Evolutionary conservation across 2,329 filamentous ascomycete species (phyloP).

Genomic region (Pseudopyricularia cyperi): DNA sequence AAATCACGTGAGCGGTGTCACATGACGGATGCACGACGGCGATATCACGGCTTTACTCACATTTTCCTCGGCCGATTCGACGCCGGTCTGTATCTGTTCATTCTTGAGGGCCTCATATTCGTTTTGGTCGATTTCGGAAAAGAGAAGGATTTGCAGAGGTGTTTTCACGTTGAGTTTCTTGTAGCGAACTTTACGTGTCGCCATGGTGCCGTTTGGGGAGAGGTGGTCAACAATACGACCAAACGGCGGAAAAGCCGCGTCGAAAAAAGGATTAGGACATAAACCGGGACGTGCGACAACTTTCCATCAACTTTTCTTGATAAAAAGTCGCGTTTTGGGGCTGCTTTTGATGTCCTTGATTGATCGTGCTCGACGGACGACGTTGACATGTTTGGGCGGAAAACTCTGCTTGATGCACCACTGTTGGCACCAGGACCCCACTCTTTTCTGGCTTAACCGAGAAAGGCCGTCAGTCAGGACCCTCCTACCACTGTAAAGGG

Average conservation of each 20-base stretch:
- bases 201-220: conserved; percentile 35
- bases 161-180: conserved; percentile 91
- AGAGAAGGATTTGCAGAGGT: conserved; percentile 72
- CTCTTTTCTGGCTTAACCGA: conserved; percentile 1
- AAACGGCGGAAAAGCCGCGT: conserved; percentile 43
- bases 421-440: conserved; percentile 1
- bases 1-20: conserved; percentile 32
- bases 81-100: conserved; percentile 85
- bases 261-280: conserved; percentile 52
- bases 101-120: conserved; percentile 79
- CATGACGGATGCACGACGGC: conserved; percentile 7
- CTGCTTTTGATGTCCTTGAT: conserved; percentile 41
- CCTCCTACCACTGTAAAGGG: conserved; percentile 1
- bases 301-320: conserved; percentile 38
- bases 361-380: conserved; percentile 35
- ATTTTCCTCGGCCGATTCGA: conserved; percentile 94
- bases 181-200: conserved; percentile 60
- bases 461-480: conserved; percentile 1
- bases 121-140: conserved; percentile 77
- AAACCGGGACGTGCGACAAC: conserved; percentile 42
- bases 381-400: conserved; percentile 43
- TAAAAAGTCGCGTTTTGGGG: conserved; percentile 35
- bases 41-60: conserved; percentile 45
- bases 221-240: conserved; percentile 18
- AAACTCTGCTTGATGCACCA: conserved; percentile 32